Base-by-base conservation (phyloP, 2,329 filamentous ascomycete species). In the Phialemoniopsis sp. region DNA sequence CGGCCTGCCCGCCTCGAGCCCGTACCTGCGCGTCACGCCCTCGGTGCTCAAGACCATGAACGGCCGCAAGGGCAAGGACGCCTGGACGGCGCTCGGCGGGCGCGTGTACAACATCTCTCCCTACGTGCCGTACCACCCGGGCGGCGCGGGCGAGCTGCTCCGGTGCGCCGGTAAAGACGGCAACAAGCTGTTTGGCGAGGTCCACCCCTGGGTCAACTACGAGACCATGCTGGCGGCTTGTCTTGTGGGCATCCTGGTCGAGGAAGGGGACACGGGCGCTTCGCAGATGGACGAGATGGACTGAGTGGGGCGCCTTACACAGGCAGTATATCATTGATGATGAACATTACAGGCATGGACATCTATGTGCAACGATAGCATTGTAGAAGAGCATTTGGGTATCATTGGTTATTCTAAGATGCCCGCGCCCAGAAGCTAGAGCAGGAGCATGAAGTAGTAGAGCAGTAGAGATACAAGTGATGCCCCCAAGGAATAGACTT, bases 71-170 rank as follows among this genome's bases (percentile, higher is more conserved):
- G 89, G 89, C 8, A 82, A 78, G 45, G 87, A 95, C 53, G 89
- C 90, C 1, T 98, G 93, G 93, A 94, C 86, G 44, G 87, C 81
- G 2, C 83, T 95, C 44, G 85, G 88, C 44, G 90, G 91, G 2
- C 86, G 87, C 54, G 91, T 97, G 19, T 98, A 97, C 66, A 97
- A 97, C 55, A 83, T 98, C 42, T 85, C 84, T 0, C 89, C 91
- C 0, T 98, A 97, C 57, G 59, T 89, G 29, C 82, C 86, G 2
- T 98, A 89, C 57, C 93, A 98, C 59, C 93, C 93, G 0, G 93
- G 93, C 16, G 93, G 87, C 8, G 78, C 84, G 51, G 79, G 80
- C 5, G 87, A 94, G 64, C 60, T 93, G 46, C 62, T 85, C 59
- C 67, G 78, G 26, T 73, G 70, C 28, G 82, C 82, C 1, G 82